Evolutionary conservation across 2,329 filamentous ascomycete species (phyloP), one percentile per base, ranked within the genome.

Genomic region (Stagonosporopsis rhizophila): DNA sequence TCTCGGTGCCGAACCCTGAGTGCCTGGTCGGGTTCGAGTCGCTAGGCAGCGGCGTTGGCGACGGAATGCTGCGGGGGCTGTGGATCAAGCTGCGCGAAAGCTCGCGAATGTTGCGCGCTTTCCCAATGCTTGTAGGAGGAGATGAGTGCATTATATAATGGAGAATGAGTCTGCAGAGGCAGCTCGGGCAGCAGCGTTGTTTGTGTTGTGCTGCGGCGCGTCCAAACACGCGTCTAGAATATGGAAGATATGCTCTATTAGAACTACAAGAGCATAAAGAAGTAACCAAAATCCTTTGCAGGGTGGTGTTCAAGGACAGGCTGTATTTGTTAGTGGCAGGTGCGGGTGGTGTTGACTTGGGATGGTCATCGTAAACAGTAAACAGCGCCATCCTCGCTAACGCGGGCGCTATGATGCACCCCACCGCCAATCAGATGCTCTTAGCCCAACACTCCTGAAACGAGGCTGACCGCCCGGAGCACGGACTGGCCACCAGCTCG

Each of bases 71-170:
- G 37, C 68, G 66, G 41, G 66, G 68, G 62, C 72, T 75, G 58
- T 72, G 73, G 53, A 65, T 71, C 30, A 74, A 53, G 52, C 68
- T 75, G 39, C 65, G 69, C 39, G 74, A 76, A 20, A 77, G 67
- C 55, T 77, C 74, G 7, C 73, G 66, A 25, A 76, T 69, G 44
- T 72, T 69, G 51, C 73, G 73, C 58, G 72, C 72, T 64, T 75
- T 75, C 59, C 69, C 74, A 19, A 71, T 72, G 61, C 70, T 76
- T 39, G 59, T 65, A 23, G 69, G 70, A 48, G 75, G 73, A 37
- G 74, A 76, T 15, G 73, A 74, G 52, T 75, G 70, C 73, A 77
- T 76, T 44, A 53, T 56, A 55, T 52, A 44, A 37, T 56, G 50
- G 59, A 55, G 56, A 57, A 51, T 59, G 60, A 63, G 55, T 67